Percentiles rank a stretch among this genome's conserved stretches.
These are phyloP conservation scores for Cynara cardunculus DNA, from an alignment of 129 eudicot species.

Conservation along the genomic window DNA sequence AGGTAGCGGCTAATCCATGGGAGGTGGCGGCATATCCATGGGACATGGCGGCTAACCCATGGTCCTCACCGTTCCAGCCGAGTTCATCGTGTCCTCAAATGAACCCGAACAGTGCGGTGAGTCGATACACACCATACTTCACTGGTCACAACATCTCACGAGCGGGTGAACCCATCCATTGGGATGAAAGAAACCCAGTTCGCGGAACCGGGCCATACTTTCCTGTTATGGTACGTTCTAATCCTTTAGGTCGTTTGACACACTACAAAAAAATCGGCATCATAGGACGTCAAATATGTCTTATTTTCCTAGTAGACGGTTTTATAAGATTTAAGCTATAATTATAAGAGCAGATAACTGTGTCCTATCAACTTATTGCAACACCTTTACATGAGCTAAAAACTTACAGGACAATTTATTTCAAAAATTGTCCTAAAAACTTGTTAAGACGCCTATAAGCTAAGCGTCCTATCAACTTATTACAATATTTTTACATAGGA, in stretches of 20 bases:
- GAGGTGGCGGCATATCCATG: no score
- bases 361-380: no score
- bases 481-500: background rate
- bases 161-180: conserved; percentile 7
- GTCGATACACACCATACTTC: conserved; percentile 12
- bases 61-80: conserved; percentile 19
- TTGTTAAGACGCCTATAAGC: background rate
- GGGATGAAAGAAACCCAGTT: conserved; percentile 29
- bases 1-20: conserved; percentile 22
- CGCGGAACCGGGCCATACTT: conserved; percentile 51
- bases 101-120: conserved; percentile 15
- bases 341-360: background rate
- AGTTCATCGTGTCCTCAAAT: conserved; percentile 10
- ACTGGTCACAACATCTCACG: background rate
- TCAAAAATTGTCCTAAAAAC: background rate
- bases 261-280: background rate
- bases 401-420: no score
- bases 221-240: conserved; percentile 52
- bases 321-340: no score
- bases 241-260: background rate
- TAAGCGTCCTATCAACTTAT: background rate
- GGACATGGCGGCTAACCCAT: conserved; percentile 16
- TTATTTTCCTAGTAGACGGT: background rate
- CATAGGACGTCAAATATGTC: background rate
- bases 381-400: no score